phyloP scores from a whole-genome alignment of 129 eudicot genomes.

The Centrapalus pauciflorus region DNA sequence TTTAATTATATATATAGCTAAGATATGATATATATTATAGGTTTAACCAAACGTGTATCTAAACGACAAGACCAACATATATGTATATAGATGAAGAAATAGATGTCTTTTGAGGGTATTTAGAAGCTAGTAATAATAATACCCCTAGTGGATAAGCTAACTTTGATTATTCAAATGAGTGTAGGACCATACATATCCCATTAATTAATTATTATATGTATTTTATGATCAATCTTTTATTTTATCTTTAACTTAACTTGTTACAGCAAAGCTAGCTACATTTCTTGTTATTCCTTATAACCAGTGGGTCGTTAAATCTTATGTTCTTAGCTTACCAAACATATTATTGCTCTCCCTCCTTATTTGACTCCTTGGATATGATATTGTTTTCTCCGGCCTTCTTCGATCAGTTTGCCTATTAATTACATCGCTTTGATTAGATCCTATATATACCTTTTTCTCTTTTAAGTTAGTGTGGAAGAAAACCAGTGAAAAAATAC shows the following conservation, averaged over 20 bases:
- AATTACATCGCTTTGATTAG: too few relatives aligned
- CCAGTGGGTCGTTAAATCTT: neutral
- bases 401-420: too few relatives aligned
- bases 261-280: conserved; percentile 11
- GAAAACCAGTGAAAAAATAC: too few relatives aligned
- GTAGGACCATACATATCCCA: conserved; percentile 16
- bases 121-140: conserved; percentile 15
- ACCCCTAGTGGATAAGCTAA: conserved; percentile 35
- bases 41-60: conserved; percentile 35
- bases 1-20: conserved; percentile 13
- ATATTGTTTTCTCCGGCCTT: too few relatives aligned
- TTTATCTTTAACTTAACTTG: conserved; percentile 5
- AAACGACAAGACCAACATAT: conserved; percentile 32
- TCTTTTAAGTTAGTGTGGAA: too few relatives aligned
- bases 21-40: conserved; percentile 8
- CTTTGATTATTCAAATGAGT: conserved; percentile 33
- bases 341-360: neutral
- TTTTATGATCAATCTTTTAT: neutral
- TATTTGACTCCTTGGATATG: neutral
- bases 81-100: conserved; percentile 3
- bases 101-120: neutral
- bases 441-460: too few relatives aligned
- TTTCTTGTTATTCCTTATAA: neutral
- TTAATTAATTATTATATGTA: neutral
- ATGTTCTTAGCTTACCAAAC: neutral